Conservation (phyloP, 768 basidiomycete genomes). For the Mycena vitilis region DNA sequence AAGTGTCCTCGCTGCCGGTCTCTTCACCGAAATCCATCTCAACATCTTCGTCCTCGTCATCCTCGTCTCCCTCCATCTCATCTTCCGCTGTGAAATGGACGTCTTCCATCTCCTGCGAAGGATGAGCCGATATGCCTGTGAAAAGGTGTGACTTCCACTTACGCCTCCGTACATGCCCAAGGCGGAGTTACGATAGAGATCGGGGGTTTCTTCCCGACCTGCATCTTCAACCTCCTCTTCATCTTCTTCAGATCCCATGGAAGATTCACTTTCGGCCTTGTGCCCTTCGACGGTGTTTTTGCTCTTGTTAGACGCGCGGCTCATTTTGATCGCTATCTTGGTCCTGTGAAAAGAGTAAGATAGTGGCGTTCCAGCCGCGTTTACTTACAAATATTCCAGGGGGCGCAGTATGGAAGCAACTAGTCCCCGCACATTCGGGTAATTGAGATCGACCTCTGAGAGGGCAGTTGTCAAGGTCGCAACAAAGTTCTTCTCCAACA, state of each 20-base stretch:
- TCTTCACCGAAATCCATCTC: slow-evolving; percentile 91
- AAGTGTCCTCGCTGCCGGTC: slow-evolving; percentile 85
- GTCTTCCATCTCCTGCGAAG: slow-evolving; percentile 85
- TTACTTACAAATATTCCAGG: slow-evolving; percentile 85
- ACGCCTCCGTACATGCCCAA: slow-evolving; percentile 96
- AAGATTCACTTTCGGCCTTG: slow-evolving; percentile 60
- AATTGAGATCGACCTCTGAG: slow-evolving; percentile 95
- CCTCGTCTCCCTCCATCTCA: slow-evolving; percentile 86
- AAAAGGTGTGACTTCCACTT: slow-evolving; percentile 44
- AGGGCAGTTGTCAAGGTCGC: slow-evolving; percentile 87
- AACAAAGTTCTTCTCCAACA: slow-evolving; percentile 98
- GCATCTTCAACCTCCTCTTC: slow-evolving; percentile 67
- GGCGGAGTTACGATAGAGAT: slow-evolving; percentile 95
- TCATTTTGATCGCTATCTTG: slow-evolving; percentile 99
- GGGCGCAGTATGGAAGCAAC: slow-evolving; percentile 92
- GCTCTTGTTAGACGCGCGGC: slow-evolving; percentile 73
- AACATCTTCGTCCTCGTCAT: slow-evolving; percentile 83
- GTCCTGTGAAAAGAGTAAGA: slow-evolving; percentile 64
- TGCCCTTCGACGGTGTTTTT: slow-evolving; percentile 67
- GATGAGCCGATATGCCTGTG: neutral
- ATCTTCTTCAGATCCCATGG: slow-evolving; percentile 63
- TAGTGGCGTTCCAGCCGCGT: neutral
- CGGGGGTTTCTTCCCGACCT: slow-evolving; percentile 85
- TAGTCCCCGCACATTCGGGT: slow-evolving; percentile 87
- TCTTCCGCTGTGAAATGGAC: slow-evolving; percentile 75